A percentile compares a stretch with the other conserved stretches of the same genome.
phyloP scores from a whole-genome alignment of 2,329 filamentous ascomycete species.

The Talaromyces sp. region DNA sequence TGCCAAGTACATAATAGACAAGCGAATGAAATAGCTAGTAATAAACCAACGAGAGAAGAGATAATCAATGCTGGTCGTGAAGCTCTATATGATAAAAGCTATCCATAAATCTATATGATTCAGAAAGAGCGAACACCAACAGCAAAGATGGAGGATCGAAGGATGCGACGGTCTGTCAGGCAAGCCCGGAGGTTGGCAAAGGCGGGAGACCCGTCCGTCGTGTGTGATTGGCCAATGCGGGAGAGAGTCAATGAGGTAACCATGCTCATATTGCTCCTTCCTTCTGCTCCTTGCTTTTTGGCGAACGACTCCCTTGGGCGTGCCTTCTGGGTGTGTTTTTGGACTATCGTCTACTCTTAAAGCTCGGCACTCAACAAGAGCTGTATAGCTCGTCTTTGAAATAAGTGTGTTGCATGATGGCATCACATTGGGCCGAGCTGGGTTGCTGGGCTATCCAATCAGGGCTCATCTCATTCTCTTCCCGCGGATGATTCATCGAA shows the following conservation, averaged over 20 bases:
- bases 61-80: background rate
- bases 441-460: background rate
- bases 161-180: background rate
- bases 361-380: too few species aligned
- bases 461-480: background rate
- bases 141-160: background rate
- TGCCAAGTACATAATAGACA: slow-evolving; percentile 29
- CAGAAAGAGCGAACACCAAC: background rate
- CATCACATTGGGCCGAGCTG: background rate
- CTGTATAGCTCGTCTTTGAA: background rate
- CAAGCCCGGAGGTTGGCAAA: slow-evolving; percentile 1
- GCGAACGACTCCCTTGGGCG: background rate
- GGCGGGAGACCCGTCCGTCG: background rate
- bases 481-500: background rate
- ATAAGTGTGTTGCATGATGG: background rate
- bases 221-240: slow-evolving; percentile 4
- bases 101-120: background rate
- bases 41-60: slow-evolving; percentile 9
- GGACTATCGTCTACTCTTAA: too few species aligned
- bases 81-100: background rate
- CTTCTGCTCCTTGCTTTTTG: too few species aligned
- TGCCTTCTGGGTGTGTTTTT: background rate
- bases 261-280: slow-evolving; percentile 14
- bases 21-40: slow-evolving; percentile 12
- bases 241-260: slow-evolving; percentile 13